phyloP scores from a whole-genome alignment of 768 basidiomycete species.

The Trametes cingulata region DNA sequence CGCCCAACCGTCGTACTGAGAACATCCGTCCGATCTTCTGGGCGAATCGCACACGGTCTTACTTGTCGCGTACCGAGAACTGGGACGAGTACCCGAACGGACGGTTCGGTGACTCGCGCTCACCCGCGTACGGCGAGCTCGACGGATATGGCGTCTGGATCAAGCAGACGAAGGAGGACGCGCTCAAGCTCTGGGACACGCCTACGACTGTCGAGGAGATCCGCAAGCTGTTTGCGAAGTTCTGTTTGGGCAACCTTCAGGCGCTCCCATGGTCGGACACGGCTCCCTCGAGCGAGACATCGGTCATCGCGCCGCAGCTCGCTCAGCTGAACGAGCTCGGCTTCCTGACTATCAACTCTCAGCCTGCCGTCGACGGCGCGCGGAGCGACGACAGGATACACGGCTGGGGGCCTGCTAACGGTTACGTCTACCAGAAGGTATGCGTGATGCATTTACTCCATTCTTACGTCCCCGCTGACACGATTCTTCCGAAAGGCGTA shows the following conservation, averaged over 20 bases:
- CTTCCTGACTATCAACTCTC: constrained; percentile 96
- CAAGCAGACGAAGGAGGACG: constrained; percentile 91
- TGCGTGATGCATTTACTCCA: background rate
- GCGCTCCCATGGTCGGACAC: constrained; percentile 97
- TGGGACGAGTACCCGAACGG: constrained; percentile 99
- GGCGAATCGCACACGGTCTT: constrained; percentile 95
- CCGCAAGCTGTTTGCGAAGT: constrained; percentile 72
- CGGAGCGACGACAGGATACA: constrained; percentile 81
- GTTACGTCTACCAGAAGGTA: constrained; percentile 96
- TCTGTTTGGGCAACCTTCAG: constrained; percentile 71
- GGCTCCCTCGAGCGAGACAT: constrained; percentile 80
- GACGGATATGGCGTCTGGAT: constrained; percentile 95
- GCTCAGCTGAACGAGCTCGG: constrained; percentile 87
- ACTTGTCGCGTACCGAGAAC: constrained; percentile 93
- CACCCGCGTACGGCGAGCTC: constrained; percentile 97
- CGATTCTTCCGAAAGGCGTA: constrained; percentile 63
- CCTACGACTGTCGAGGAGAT: constrained; percentile 71
- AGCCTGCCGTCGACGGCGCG: constrained; percentile 92
- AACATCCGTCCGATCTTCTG: constrained; percentile 98
- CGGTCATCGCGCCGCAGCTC: constrained; percentile 74
- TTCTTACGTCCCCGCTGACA: constrained; percentile 4
- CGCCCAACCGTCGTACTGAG: constrained; percentile 87
- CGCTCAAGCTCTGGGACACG: constrained; percentile 83
- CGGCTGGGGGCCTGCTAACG: constrained; percentile 94
- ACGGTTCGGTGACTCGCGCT: constrained; percentile 95